These are phyloP conservation scores for Closterium sp. DNA, from an alignment of 139 green algal genomes.

Conservation along the genomic window DNA sequence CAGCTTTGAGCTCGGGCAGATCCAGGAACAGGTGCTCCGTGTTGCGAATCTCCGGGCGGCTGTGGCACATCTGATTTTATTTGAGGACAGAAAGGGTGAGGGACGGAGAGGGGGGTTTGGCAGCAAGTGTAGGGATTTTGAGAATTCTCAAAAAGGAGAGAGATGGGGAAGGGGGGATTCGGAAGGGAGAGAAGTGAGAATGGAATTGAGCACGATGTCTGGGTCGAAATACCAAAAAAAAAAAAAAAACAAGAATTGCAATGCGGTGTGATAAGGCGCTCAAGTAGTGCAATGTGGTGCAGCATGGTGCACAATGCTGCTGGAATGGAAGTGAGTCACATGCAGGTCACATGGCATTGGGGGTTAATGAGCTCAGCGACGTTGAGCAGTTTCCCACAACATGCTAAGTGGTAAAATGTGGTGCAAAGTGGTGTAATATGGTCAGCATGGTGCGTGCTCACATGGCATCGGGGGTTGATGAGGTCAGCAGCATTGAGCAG, in stretches of 20 bases:
- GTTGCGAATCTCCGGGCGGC: slow-evolving; percentile 63
- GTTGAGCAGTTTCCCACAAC: slow-evolving; percentile 88
- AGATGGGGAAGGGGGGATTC: no score
- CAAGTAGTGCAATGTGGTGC: no score
- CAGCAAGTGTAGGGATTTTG: not conserved
- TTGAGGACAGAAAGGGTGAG: not conserved
- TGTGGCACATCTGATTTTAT: slow-evolving; percentile 55
- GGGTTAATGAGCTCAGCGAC: slow-evolving; percentile 89
- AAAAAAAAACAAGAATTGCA: no score
- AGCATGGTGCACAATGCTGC: not conserved
- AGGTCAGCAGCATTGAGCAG: slow-evolving; percentile 94
- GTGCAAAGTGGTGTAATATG: not conserved
- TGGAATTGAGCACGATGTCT: not conserved
- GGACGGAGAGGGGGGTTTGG: not conserved
- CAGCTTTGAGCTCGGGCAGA: slow-evolving; percentile 75
- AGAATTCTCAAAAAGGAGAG: no score
- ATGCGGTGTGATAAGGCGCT: no score
- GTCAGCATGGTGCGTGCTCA: slow-evolving; percentile 52
- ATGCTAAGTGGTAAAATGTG: not conserved
- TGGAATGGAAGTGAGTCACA: not conserved
- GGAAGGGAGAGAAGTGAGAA: not conserved
- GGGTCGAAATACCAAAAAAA: not conserved
- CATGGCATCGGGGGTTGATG: slow-evolving; percentile 85
- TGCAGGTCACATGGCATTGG: slow-evolving; percentile 74
- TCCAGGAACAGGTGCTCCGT: slow-evolving; percentile 95